phyloP scores from a whole-genome alignment of 2,329 filamentous ascomycete genomes.

The Fusarium goolgardi region DNA sequence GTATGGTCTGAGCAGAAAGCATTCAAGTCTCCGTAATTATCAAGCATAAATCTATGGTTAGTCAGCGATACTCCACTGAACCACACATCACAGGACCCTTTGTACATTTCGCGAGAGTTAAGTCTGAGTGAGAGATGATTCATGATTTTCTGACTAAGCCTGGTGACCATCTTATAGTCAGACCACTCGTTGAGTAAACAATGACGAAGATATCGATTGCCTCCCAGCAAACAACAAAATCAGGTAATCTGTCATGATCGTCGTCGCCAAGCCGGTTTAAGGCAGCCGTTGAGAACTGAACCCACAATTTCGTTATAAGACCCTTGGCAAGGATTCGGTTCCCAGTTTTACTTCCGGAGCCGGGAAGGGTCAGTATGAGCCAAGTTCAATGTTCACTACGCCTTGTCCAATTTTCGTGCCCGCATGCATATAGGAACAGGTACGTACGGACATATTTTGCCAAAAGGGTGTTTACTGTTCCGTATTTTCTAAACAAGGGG shows the following conservation, averaged over 20 bases:
- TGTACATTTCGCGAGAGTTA: too few relatives aligned
- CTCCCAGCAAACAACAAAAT: neutral
- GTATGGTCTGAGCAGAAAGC: too few relatives aligned
- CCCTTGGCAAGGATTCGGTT: neutral
- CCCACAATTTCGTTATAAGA: neutral
- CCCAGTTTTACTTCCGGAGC: neutral
- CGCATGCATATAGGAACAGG: neutral
- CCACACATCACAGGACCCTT: neutral
- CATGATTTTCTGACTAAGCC: neutral
- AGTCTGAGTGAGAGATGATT: neutral
- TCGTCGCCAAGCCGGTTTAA: neutral
- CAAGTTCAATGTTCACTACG: too few relatives aligned
- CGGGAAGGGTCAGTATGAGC: neutral
- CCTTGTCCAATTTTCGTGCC: neutral
- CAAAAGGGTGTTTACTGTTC: rapidly evolving
- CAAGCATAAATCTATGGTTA: slow-evolving; percentile 10
- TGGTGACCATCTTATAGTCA: too few relatives aligned
- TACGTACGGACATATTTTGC: rapidly evolving
- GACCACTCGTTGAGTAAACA: neutral
- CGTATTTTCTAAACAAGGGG: neutral
- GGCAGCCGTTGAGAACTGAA: neutral
- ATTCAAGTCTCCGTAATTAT: neutral
- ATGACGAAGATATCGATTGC: neutral
- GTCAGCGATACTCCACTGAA: neutral
- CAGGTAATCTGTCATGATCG: neutral